These are phyloP conservation scores for Trametes gibbosa DNA, from an alignment of 768 basidiomycete species.

Conservation along the genomic window DNA sequence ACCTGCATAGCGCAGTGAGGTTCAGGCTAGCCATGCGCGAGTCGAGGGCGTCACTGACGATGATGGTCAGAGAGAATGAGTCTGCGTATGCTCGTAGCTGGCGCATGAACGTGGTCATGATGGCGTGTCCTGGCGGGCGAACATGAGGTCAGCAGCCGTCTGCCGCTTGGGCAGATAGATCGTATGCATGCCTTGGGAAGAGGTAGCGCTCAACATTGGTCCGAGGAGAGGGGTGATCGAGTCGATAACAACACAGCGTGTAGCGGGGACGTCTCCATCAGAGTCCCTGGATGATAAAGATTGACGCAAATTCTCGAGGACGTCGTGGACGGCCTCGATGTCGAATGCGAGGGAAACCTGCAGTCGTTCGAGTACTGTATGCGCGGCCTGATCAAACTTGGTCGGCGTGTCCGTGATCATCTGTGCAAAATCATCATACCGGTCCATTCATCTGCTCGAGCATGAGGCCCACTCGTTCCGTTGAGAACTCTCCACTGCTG, in stretches of 20 bases:
- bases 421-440: slow-evolving; percentile 14
- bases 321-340: slow-evolving; percentile 48
- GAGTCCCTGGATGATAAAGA: slow-evolving; percentile 24
- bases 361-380: slow-evolving; percentile 50
- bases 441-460: slow-evolving; percentile 5
- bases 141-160: neutral
- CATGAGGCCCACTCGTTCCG: slow-evolving; percentile 38
- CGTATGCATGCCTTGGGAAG: slow-evolving; percentile 49
- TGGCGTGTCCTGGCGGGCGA: slow-evolving; percentile 51
- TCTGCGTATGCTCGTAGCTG: slow-evolving; percentile 53
- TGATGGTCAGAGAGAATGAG: slow-evolving; percentile 41
- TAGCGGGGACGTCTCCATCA: slow-evolving; percentile 11
- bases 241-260: slow-evolving; percentile 62
- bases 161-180: neutral
- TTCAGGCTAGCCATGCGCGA: neutral
- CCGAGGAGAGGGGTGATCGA: slow-evolving; percentile 60
- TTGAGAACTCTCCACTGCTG: slow-evolving; percentile 64
- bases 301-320: slow-evolving; percentile 44
- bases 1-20: slow-evolving; percentile 41
- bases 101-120: slow-evolving; percentile 71
- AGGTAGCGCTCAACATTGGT: slow-evolving; percentile 59
- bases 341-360: slow-evolving; percentile 59
- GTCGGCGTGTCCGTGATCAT: neutral
- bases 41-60: slow-evolving; percentile 43
- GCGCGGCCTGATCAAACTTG: slow-evolving; percentile 22